Base-by-base conservation (phyloP, 163 green algal species). In the Scenedesmus sp. region DNA sequence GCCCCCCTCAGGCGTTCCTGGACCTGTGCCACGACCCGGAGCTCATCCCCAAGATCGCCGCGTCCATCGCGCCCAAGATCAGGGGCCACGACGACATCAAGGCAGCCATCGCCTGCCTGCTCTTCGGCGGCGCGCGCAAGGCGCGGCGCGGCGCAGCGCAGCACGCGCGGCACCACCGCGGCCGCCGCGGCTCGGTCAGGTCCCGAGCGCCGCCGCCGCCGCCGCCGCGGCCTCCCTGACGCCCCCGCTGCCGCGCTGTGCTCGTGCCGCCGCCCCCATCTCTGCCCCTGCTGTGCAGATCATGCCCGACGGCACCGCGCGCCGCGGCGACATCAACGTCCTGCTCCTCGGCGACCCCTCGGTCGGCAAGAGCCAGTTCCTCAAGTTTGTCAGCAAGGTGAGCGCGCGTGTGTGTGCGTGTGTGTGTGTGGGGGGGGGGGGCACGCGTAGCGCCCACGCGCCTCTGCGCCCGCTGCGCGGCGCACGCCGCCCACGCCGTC, bases 291-390 rank as follows among this genome's bases (percentile, higher is more conserved):
- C 56, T 54, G 48, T 76, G 67, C 91, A 97, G 92, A 88, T 81
- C 18, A 88, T 98, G 79, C 93, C 93, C 14, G 96, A 99, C 75
- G 94, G 93, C 87, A 96, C 94, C 24, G 85, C 85, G 28, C 84
- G 93, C 18, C 83, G 96, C 45, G 96, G 96, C 13, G 96, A 99
- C 89, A 95, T 99, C 89, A 99, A 99, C 72, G 96, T 99, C 50
- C 89, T 99, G 80, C 87, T 99, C 78, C 90, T 99, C 29, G 96
- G 96, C 28, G 96, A 99, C 87, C 96, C 96, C 54, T 99, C 96
- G 53, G 99, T 96, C 2, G 96, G 95, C 80, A 99, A 99, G 89
- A 98, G 94, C 1, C 96, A 99, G 87, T 99, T 99, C 85, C 91
- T 99, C 7, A 99, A 99, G 87, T 99, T 98, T 87, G 95, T 96